Conservation (phyloP, 768 basidiomycete species). For the Clitopilus hobsonii region DNA sequence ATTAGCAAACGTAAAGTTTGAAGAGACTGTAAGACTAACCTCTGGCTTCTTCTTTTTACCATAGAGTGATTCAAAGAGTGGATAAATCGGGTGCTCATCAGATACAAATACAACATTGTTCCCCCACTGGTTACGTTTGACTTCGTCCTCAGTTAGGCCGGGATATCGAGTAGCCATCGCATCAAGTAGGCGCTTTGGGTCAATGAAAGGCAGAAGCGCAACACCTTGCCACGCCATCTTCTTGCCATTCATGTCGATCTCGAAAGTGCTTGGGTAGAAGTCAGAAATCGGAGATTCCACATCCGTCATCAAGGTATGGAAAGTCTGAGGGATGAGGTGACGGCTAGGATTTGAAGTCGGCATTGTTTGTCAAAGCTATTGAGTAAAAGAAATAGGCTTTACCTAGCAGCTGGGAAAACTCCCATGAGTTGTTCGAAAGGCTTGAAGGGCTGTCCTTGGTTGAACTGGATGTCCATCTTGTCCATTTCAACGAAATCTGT, state of each 20-base stretch:
- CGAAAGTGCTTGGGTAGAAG: conserved; percentile 89
- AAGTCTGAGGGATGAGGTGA: conserved; percentile 79
- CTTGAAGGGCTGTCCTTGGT: conserved; percentile 83
- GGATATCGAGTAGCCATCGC: conserved; percentile 72
- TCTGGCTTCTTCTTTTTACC: conserved; percentile 81
- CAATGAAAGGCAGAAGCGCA: conserved; percentile 93
- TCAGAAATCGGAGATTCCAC: conserved; percentile 90
- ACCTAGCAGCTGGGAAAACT: conserved; percentile 95
- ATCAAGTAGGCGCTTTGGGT: conserved; percentile 73
- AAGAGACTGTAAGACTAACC: conserved; percentile 39
- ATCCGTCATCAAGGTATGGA: conserved; percentile 85
- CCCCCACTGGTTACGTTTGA: conserved; percentile 81
- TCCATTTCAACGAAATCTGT: conserved; percentile 83
- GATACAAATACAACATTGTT: conserved; percentile 78
- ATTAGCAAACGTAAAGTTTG: conserved; percentile 5
- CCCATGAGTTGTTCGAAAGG: conserved; percentile 98
- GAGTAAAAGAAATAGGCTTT: conserved; percentile 11
- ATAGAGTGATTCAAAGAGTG: conserved; percentile 84
- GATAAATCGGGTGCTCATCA: conserved; percentile 82
- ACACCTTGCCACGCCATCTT: conserved; percentile 99
- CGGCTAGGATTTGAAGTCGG: conserved; percentile 44
- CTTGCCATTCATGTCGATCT: conserved; percentile 99
- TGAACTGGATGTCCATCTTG: conserved; percentile 76
- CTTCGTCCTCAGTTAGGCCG: conserved; percentile 76
- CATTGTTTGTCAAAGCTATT: background rate